Base-by-base conservation (phyloP, 305 asterid genomes). In the Andrographis paniculata region DNA sequence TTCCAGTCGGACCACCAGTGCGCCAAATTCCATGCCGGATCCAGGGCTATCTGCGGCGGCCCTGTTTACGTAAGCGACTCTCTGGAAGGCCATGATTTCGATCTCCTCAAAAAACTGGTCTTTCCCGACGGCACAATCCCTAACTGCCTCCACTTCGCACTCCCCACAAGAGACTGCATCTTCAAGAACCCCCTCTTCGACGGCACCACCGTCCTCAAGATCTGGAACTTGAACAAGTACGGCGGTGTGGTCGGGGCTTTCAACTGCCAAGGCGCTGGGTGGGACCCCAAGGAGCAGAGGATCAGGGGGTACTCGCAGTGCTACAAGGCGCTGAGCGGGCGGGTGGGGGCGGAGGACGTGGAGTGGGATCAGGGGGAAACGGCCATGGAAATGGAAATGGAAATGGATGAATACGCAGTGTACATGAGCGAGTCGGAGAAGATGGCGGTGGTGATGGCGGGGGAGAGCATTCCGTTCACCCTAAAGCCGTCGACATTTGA, bases 191-290 rank as follows among this genome's bases (percentile, higher is more conserved):
- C 93, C 5, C 84, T 81, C 48, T 81, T 85, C 48, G 93, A 85
- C 46, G 49, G 83, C 58, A 85, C 62, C 22, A 72, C 85, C 61
- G 40, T 78, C 13, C 93, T 81, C 69, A 85, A 85, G 58, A 76
- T 85, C 20, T 85, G 93, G 95, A 81, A 85, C 64, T 36, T 85
- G 61, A 85, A 85, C 77, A 74, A 82, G 93, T 81, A 64, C 44
- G 95, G 93, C 56, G 95, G 95, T 2, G 93, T 84, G 0, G 44
- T 84, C 14, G 95, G 94, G 9, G 85, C 83, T 2, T 82, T 85
- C 73, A 85, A 85, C 62, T 85, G 95, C 77, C 94, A 85, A 67
- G 95, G 95, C 9, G 92, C 84, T 0, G 94, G 94, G 17, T 82
- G 95, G 95, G 84, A 79, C 62, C 79, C 94, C 1, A 73, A 77